Conservation (phyloP, 192 early-diverging fungal genomes). For the Chytriomyces hyalinus region DNA sequence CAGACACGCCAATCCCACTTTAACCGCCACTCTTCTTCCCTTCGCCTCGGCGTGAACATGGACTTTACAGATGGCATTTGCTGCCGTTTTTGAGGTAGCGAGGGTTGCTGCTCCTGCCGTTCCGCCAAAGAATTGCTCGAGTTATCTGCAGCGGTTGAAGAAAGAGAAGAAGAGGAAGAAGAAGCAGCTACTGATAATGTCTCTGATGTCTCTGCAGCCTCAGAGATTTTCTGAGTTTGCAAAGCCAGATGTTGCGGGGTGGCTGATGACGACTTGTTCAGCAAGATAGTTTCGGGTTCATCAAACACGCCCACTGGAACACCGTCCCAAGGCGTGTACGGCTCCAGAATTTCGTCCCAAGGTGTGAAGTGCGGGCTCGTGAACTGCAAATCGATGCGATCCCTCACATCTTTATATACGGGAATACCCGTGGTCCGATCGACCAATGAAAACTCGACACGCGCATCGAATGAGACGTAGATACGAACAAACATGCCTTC, state of each 20-base stretch:
- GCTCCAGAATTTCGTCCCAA: conserved; percentile 56
- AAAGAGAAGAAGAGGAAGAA: conserved; percentile 1
- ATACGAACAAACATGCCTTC: conserved; percentile 46
- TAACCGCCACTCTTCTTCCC: conserved; percentile 22
- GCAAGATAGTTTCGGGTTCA: neutral
- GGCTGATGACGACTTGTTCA: neutral
- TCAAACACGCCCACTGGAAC: neutral
- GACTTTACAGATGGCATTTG: too few species aligned
- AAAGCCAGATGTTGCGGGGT: neutral
- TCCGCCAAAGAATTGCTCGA: neutral
- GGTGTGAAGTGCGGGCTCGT: conserved; percentile 57
- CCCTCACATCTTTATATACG: conserved; percentile 44
- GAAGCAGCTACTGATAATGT: neutral
- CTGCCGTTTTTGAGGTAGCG: neutral
- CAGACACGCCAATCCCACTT: conserved; percentile 33
- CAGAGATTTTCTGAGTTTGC: neutral
- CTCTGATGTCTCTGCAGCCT: neutral
- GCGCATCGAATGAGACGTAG: conserved; percentile 34
- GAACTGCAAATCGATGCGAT: conserved; percentile 47
- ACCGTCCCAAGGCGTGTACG: conserved; percentile 2
- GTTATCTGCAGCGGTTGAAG: neutral
- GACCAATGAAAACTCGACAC: conserved; percentile 43
- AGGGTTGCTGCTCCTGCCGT: neutral
- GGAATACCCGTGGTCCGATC: conserved; percentile 44
- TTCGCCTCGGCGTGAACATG: neutral